Evolutionary conservation across 257 asterid species (phyloP).

Genomic region (Dorcoceras hygrometricum): DNA sequence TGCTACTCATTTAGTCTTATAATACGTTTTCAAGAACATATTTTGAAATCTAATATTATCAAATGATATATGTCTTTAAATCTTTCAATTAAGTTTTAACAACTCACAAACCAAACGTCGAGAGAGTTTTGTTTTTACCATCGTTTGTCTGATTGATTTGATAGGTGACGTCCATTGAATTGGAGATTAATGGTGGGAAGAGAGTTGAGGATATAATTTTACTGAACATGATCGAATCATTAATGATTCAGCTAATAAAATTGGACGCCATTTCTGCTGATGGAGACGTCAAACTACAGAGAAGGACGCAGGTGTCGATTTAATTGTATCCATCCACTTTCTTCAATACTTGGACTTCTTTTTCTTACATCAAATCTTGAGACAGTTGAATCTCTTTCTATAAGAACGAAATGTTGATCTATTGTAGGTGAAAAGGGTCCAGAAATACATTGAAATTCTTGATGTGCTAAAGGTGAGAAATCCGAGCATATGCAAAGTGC

Average conservation of each 20-base stretch:
- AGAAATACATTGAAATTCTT: constrained; percentile 74
- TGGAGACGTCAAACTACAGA: constrained; percentile 82
- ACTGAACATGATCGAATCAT: constrained; percentile 59
- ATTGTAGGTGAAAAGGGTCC: constrained; percentile 85
- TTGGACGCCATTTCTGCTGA: constrained; percentile 82
- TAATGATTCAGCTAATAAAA: constrained; percentile 82
- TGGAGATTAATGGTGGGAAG: constrained; percentile 70
- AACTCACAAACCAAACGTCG: too few relatives aligned
- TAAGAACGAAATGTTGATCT: background rate
- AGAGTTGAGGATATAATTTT: constrained; percentile 63
- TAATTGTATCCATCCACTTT: background rate
- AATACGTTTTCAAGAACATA: too few relatives aligned
- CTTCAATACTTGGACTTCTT: background rate
- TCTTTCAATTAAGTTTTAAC: too few relatives aligned
- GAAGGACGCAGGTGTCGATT: constrained; percentile 78
- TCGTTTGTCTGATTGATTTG: background rate
- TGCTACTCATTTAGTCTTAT: too few relatives aligned
- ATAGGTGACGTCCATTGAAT: constrained; percentile 69
- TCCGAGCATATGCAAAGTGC: constrained; percentile 36
- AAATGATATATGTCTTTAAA: too few relatives aligned
- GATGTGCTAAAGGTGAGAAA: constrained; percentile 65
- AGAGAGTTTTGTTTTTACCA: background rate
- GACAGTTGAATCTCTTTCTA: background rate
- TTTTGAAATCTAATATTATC: too few relatives aligned
- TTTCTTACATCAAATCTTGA: background rate